These are phyloP conservation scores for Candida loeiensis DNA, from an alignment of 805 yeast genomes.

Conservation along the genomic window DNA sequence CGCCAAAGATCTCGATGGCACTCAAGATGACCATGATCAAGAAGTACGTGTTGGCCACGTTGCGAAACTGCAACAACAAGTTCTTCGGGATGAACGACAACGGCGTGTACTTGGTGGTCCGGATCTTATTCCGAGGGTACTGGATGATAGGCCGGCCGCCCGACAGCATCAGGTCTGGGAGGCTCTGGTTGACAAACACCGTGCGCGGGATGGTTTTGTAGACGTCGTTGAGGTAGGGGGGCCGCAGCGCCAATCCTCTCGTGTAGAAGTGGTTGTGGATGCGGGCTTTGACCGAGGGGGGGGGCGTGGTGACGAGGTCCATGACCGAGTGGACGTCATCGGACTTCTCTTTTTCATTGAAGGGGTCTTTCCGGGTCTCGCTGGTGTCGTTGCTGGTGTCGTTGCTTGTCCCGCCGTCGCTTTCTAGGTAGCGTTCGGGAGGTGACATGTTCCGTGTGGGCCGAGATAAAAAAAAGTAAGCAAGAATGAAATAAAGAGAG, in stretches of 20 bases:
- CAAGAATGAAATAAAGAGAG: no score
- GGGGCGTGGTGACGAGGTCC: conserved; percentile 11
- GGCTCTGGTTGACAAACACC: conserved; percentile 47
- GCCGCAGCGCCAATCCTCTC: conserved; percentile 25
- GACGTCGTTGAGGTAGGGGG: conserved; percentile 35
- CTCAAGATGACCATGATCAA: conserved; percentile 53
- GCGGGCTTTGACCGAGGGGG: conserved; percentile 14
- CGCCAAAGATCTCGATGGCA: conserved; percentile 58
- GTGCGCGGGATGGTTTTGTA: conserved; percentile 38
- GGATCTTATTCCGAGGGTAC: conserved; percentile 55
- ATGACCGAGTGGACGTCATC: conserved; percentile 6
- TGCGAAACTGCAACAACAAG: conserved; percentile 50
- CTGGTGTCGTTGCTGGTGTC: background rate
- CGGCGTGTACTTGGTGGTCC: conserved; percentile 64
- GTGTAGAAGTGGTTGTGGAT: conserved; percentile 13
- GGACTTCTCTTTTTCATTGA: background rate
- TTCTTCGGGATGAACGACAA: conserved; percentile 56
- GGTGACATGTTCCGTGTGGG: conserved; percentile 1
- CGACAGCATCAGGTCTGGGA: conserved; percentile 40
- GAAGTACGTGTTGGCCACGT: conserved; percentile 60
- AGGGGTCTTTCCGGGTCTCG: background rate
- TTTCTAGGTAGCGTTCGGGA: background rate
- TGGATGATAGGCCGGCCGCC: conserved; percentile 30
- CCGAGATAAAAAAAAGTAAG: no score
- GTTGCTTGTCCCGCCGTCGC: conserved; percentile 1